Conservation (phyloP, 2,329 filamentous ascomycete species). For the Capronia epimyces region DNA sequence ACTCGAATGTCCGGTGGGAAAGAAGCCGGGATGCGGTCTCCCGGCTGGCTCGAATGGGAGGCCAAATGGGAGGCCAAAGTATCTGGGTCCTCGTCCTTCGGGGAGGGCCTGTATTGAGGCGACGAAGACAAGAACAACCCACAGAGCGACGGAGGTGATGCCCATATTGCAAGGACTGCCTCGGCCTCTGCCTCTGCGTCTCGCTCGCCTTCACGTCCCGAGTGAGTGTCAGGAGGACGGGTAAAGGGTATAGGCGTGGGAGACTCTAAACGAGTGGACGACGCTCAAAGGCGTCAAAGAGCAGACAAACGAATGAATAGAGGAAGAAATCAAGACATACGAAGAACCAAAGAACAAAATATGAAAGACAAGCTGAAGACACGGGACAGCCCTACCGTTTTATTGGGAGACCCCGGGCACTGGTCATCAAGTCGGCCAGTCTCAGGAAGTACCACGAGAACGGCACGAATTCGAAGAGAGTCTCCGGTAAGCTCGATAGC, state of each 20-base stretch:
- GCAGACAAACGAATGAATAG: background rate
- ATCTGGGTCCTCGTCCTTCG: background rate
- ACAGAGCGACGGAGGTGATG: background rate
- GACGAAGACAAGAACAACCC: background rate
- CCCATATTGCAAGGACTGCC: background rate
- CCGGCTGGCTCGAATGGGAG: background rate
- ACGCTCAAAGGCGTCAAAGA: constrained; percentile 10
- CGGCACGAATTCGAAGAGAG: no score
- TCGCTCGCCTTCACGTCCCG: no score
- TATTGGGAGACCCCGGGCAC: no score
- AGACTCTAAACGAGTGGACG: constrained; percentile 4
- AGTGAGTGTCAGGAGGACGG: background rate
- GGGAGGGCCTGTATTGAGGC: background rate
- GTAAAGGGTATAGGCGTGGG: no score
- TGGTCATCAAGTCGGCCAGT: no score
- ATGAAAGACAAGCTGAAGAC: no score
- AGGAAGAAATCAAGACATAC: background rate
- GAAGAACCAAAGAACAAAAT: background rate
- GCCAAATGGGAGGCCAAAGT: background rate
- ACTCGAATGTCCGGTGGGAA: background rate
- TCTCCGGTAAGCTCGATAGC: no score
- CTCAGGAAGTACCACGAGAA: no score
- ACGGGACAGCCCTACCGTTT: no score
- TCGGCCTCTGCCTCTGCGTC: background rate
- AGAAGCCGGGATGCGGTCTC: background rate